Evolutionary conservation across 768 basidiomycete genomes (phyloP), one percentile per base, ranked within the genome.

Genomic region (Russula griseocarnosa): DNA sequence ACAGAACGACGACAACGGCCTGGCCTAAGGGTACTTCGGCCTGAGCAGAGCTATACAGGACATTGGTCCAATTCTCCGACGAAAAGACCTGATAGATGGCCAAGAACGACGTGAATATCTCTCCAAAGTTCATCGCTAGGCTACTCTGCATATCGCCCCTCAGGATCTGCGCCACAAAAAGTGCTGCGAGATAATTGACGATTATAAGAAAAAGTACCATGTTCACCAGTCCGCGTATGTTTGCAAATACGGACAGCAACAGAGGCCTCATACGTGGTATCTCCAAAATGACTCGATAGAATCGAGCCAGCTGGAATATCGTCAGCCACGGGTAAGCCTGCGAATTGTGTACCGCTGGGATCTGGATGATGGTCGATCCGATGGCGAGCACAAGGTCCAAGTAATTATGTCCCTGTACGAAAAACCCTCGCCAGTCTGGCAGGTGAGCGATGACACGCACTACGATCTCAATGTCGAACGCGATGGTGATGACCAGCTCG

Each of bases 11-110:
- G 28, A 96, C 73, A 9, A 84, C 79, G 3, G 85, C 81, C 73
- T 98, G 94, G 1, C 87, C 81, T 7, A 86, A 82, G 0, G 73
- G 73, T 1, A 79, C 69, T 71, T 94, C 92, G 1, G 88, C 83
- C 10, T 71, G 72, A 0, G 86, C 81, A 6, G 86, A 80, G 9
- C 72, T 74, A 69, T 92, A 91, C 44, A 92, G 71, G 8, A 91
- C 79, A 66, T 83, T 78, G n/a, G 88, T 86, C 94, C 96, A 98
- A 73, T 97, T 93, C 75, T 98, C 96, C 0, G 92, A 92, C 0
- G 93, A 92, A 75, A 93, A 90, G 1, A 98, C 79, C 74, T 95
- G 82, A 72, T 95, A 98, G 69, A 94, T 80, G 0, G 85, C 91
- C 26, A 97, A 74, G 72, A 96, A 98, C 0, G 91, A 78, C 70